Conservation (phyloP, 108 stramenopile genomes). For the Stephanodiscus minutulus region DNA sequence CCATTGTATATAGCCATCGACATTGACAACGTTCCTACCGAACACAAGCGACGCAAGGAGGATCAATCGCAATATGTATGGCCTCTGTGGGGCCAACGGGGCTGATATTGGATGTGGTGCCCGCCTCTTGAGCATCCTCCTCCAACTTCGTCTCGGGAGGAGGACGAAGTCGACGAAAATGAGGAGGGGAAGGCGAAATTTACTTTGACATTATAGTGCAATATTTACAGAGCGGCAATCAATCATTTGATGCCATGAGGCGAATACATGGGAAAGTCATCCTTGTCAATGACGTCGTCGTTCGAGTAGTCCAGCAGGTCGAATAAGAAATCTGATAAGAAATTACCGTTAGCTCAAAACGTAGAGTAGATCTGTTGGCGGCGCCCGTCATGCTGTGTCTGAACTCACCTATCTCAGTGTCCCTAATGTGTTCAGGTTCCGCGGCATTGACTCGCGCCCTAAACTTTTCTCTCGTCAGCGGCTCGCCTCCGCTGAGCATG, state of each 20-base stretch:
- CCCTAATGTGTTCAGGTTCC: slow-evolving; percentile 39
- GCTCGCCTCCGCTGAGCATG: slow-evolving; percentile 35
- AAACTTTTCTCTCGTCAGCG: slow-evolving; percentile 43
- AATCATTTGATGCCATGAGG: slow-evolving; percentile 10
- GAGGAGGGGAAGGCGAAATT: no score
- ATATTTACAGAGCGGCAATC: neutral
- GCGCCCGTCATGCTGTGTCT: no score
- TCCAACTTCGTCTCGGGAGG: neutral
- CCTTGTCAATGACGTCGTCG: slow-evolving; percentile 43
- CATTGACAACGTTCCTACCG: no score
- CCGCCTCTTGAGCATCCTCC: neutral
- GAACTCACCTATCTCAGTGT: slow-evolving; percentile 44
- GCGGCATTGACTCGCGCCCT: slow-evolving; percentile 34
- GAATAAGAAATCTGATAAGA: slow-evolving; percentile 55
- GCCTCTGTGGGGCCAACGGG: no score
- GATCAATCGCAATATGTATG: neutral
- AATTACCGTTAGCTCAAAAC: no score
- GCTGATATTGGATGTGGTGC: neutral
- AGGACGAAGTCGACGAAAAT: no score
- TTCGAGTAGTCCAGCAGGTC: slow-evolving; percentile 54
- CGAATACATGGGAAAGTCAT: slow-evolving; percentile 35
- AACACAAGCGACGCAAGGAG: no score
- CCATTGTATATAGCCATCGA: no score
- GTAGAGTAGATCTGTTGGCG: no score
- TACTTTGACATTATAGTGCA: neutral